Evolutionary conservation across 257 asterid species (phyloP).

Genomic region (Mitragyna speciosa): DNA sequence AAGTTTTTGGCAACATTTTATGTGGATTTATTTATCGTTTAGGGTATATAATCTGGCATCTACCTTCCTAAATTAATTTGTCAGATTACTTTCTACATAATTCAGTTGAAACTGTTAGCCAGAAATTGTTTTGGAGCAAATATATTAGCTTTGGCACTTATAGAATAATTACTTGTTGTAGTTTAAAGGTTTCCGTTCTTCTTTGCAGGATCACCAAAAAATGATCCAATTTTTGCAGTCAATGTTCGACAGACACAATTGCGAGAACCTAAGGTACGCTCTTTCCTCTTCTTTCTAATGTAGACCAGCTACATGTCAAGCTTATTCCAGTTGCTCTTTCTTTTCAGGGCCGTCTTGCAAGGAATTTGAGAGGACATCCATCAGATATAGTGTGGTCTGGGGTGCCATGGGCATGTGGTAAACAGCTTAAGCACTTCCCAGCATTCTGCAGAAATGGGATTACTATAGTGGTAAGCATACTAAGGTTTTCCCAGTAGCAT

Average conservation of each 20-base stretch:
- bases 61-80: not conserved
- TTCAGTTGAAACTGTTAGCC: not conserved
- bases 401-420: slow-evolving; percentile 80
- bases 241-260: slow-evolving; percentile 47
- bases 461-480: slow-evolving; percentile 69
- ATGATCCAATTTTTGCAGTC: slow-evolving; percentile 45
- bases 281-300: slow-evolving; percentile 6
- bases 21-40: not conserved
- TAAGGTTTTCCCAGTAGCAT: not conserved
- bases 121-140: not conserved
- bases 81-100: not conserved
- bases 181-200: not conserved
- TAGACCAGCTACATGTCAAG: slow-evolving; percentile 16
- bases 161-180: not conserved
- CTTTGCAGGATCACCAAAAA: slow-evolving; percentile 63
- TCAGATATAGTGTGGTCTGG: slow-evolving; percentile 92
- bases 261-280: slow-evolving; percentile 61
- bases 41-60: not conserved
- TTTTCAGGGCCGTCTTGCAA: slow-evolving; percentile 63
- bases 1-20: not conserved
- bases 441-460: slow-evolving; percentile 79
- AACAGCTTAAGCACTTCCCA: slow-evolving; percentile 90
- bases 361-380: slow-evolving; percentile 56
- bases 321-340: slow-evolving; percentile 16
- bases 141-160: no score